These are phyloP conservation scores for Helotiales sp. DNA, from an alignment of 2,329 filamentous ascomycete genomes.

Conservation along the genomic window DNA sequence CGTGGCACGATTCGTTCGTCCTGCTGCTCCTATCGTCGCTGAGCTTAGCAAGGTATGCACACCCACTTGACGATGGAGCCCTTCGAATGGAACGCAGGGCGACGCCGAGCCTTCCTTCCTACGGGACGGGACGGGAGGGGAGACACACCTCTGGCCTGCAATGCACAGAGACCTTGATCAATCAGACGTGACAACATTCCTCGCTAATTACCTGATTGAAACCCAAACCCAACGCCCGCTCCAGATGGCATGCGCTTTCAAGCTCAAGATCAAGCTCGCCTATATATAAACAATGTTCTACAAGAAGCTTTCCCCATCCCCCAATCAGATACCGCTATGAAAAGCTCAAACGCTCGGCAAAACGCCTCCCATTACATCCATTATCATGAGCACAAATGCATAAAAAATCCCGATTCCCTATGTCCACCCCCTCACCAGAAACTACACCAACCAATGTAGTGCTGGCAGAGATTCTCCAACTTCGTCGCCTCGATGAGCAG, in stretches of 20 bases:
- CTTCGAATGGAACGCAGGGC: no score
- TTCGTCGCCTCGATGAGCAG: slow-evolving; percentile 94
- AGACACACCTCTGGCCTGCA: no score
- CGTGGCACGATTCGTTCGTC: no score
- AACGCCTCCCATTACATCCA: neutral
- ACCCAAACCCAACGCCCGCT: neutral
- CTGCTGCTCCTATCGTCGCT: no score
- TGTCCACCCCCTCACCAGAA: slow-evolving; percentile 68
- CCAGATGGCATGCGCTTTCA: neutral
- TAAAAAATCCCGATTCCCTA: neutral
- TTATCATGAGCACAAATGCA: neutral
- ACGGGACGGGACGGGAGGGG: no score
- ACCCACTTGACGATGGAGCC: no score
- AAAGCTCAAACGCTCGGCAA: neutral
- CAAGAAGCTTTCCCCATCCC: neutral
- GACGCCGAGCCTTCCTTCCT: no score
- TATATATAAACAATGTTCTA: neutral
- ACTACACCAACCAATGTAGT: slow-evolving; percentile 98
- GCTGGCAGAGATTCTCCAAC: slow-evolving; percentile 95
- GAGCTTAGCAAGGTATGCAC: no score
- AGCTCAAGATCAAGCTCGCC: neutral
- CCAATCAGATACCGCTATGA: neutral
- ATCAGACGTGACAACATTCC: neutral
- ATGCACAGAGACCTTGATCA: neutral
- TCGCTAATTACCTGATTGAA: neutral